Evolutionary conservation across 2,329 filamentous ascomycete genomes (phyloP), one percentile per base, ranked within the genome.

Genomic region (Aspergillus sp.): DNA sequence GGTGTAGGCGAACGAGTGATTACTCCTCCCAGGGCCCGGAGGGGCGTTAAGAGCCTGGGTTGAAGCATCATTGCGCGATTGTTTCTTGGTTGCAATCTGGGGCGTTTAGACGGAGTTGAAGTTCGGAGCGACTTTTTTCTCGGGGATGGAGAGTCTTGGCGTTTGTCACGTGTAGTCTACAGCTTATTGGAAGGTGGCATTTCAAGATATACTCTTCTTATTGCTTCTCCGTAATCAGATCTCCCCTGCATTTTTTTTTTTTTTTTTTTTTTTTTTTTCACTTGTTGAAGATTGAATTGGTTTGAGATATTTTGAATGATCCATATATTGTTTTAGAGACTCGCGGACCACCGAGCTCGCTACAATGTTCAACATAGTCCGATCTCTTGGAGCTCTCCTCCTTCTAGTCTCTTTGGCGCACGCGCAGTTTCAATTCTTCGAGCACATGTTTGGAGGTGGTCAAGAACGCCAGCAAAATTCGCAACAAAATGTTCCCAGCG

Each of bases 361-460:
- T 11, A 46, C 52, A 9, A 75, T 74, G 71, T 59, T 57, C 51
- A 65, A 59, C 53, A 65, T 62, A 37, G 45, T 70, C n/a, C 65
- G 63, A 30, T 55, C 65, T 47, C 63, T 77, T 4, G 71, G 71
- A 61, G 68, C 70, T 56, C 72, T 91, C 15, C 77, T 89, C 50
- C 74, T 91, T 27, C 70, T 90, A 58, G 77, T 84, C 61, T 75
- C 85, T 33, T 68, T 79, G 15, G 86, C 82, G 4, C 79, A 83
- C 57, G 91, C 91, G 11, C 93, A 98, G 77, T 98, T 98, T 75
- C 89, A 91, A 72, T 96, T 99, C 84, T 99, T 98, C 78, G 93
- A 97, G 74, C 91, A 98, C 69, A 96, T 98, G 91, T 98, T 99
- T 74, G 83, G 86, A 66, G 85, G 85, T 15, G 59, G 59, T 61